phyloP scores from a whole-genome alignment of 441 rosid genomes.

The Kokia cookei region DNA sequence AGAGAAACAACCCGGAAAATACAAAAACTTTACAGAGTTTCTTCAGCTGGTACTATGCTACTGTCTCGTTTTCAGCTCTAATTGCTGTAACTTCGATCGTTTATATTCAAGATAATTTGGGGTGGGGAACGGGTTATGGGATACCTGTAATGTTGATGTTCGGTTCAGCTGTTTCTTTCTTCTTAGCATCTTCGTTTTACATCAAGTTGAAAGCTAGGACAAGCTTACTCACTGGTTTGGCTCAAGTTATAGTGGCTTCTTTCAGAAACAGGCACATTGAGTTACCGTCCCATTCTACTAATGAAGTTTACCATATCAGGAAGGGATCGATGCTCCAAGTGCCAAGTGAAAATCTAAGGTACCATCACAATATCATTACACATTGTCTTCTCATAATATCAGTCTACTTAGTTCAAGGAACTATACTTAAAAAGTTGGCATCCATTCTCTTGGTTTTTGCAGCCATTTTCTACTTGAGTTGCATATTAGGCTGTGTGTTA shows the following conservation, averaged over 20 bases:
- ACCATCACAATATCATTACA: background rate
- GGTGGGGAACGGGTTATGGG: slow-evolving; percentile 68
- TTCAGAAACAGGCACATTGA: slow-evolving; percentile 25
- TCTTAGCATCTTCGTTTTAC: slow-evolving; percentile 44
- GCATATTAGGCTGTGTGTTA: too few species aligned
- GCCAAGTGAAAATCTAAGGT: slow-evolving; percentile 44
- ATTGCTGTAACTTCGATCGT: slow-evolving; percentile 40
- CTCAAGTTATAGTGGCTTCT: slow-evolving; percentile 47
- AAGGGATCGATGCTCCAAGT: slow-evolving; percentile 15
- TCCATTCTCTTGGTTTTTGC: too few species aligned
- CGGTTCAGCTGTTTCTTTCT: slow-evolving; percentile 41
- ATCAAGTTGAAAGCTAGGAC: slow-evolving; percentile 28
- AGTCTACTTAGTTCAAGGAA: too few species aligned
- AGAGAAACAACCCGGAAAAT: background rate
- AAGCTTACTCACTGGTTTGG: slow-evolving; percentile 39
- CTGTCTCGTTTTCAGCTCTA: slow-evolving; percentile 22
- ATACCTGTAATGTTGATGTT: slow-evolving; percentile 40
- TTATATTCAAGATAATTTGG: slow-evolving; percentile 46
- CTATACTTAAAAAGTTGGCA: too few species aligned
- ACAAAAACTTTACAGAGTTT: slow-evolving; percentile 30
- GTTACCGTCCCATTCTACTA: slow-evolving; percentile 11
- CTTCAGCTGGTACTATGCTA: slow-evolving; percentile 47
- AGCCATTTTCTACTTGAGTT: too few species aligned
- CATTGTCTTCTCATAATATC: background rate
- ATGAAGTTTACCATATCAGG: slow-evolving; percentile 10